phyloP scores from a whole-genome alignment of 140 eudicot species.

The Bidens hawaiensis region DNA sequence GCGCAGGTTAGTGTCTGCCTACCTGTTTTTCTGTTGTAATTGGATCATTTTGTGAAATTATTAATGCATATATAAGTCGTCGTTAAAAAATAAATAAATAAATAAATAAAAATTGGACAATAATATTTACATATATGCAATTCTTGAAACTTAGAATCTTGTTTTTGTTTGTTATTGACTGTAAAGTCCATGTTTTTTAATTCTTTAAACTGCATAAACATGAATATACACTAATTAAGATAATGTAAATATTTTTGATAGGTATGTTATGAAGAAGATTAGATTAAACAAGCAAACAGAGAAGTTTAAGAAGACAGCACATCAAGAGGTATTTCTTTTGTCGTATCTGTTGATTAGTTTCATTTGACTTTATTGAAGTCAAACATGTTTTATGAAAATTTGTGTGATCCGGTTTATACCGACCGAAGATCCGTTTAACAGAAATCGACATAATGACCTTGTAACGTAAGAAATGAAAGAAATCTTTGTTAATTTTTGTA shows the following conservation, averaged over 20 bases:
- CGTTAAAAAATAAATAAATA: too few relatives aligned
- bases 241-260: constrained; percentile 7
- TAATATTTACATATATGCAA: constrained; percentile 5
- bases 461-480: not conserved
- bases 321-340: constrained; percentile 70
- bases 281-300: constrained; percentile 81
- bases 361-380: constrained; percentile 14
- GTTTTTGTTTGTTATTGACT: not conserved
- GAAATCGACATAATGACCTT: constrained; percentile 1
- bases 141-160: not conserved
- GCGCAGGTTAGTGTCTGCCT: too few relatives aligned
- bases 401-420: constrained; percentile 4
- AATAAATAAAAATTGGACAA: too few relatives aligned
- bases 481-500: not conserved
- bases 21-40: too few relatives aligned
- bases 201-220: constrained; percentile 2
- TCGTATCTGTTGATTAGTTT: not conserved
- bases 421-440: not conserved
- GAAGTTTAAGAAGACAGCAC: constrained; percentile 79
- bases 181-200: not conserved
- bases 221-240: not conserved
- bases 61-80: too few relatives aligned
- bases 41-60: too few relatives aligned
- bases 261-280: constrained; percentile 91
- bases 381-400: constrained; percentile 1